phyloP scores from a whole-genome alignment of 2,329 filamentous ascomycete species.

The Pseudogymnoascus sp. region DNA sequence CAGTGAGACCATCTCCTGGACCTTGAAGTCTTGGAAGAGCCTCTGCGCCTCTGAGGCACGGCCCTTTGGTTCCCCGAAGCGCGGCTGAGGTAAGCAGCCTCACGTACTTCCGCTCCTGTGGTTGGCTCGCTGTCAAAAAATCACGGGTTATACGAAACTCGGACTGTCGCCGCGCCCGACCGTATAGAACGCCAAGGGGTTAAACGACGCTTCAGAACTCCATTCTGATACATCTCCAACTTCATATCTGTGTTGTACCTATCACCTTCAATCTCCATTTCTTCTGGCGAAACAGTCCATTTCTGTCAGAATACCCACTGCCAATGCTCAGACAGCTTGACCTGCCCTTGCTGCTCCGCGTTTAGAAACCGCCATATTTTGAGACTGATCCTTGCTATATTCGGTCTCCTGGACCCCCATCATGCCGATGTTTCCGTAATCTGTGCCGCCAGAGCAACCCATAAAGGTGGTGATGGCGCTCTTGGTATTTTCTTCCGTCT shows the following conservation, averaged over 20 bases:
- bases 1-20: background rate
- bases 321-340: background rate
- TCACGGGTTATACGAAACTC: conserved; percentile 2
- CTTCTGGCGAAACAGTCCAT: background rate
- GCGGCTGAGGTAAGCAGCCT: background rate
- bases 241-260: background rate
- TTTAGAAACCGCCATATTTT: conserved; percentile 7
- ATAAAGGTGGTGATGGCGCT: conserved; percentile 8
- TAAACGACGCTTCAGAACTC: conserved; percentile 8
- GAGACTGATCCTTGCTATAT: conserved; percentile 4
- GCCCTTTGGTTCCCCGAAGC: background rate
- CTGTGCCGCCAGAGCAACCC: background rate
- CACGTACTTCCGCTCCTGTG: background rate
- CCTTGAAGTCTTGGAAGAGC: conserved; percentile 2
- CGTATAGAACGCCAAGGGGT: conserved; percentile 1
- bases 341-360: background rate
- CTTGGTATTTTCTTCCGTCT: conserved; percentile 10
- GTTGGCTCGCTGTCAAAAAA: background rate
- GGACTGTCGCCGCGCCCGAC: background rate
- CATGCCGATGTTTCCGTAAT: conserved; percentile 7
- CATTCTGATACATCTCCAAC: conserved; percentile 3
- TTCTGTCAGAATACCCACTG: conserved; percentile 2
- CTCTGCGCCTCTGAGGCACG: background rate
- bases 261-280: conserved; percentile 3
- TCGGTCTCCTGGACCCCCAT: background rate